phyloP scores from a whole-genome alignment of 2,329 filamentous ascomycete species.

The Sclerotinia borealis region DNA sequence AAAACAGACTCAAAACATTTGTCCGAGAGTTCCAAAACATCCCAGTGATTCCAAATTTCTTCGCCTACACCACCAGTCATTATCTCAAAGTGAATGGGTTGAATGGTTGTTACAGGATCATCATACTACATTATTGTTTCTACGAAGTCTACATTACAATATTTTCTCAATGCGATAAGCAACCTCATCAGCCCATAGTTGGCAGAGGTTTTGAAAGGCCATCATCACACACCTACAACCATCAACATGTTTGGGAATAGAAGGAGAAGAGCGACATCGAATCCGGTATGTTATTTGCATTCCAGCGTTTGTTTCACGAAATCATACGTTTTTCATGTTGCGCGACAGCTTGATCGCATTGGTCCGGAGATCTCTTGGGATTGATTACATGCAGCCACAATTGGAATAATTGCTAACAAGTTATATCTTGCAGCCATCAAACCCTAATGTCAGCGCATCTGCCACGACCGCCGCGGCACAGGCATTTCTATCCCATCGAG shows the following conservation, averaged over 20 bases:
- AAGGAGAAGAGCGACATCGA: conserved; percentile 36
- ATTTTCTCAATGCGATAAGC: conserved; percentile 27
- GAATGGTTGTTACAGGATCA: background rate
- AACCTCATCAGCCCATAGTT: conserved; percentile 31
- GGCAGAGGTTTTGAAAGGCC: conserved; percentile 28
- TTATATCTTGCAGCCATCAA: conserved; percentile 48
- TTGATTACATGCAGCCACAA: conserved; percentile 3
- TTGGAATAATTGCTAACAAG: conserved; percentile 22
- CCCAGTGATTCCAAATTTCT: conserved; percentile 12
- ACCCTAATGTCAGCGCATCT: conserved; percentile 59
- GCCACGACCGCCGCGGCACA: conserved; percentile 75
- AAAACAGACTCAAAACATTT: background rate
- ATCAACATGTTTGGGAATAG: conserved; percentile 33
- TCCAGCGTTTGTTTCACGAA: conserved; percentile 14
- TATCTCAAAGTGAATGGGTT: background rate
- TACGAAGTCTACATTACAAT: background rate
- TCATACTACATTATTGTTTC: background rate
- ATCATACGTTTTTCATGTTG: background rate
- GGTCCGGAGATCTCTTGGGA: background rate
- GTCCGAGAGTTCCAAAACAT: background rate
- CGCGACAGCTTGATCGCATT: conserved; percentile 7
- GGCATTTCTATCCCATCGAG: conserved; percentile 66
- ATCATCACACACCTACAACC: conserved; percentile 15
- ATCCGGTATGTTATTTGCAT: conserved; percentile 34
- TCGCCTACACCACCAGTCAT: conserved; percentile 17